Percentiles rank a stretch among this genome's conserved stretches.
Conservation (phyloP, 1,139 yeast species). For the Hyphopichia khmerensis region DNA sequence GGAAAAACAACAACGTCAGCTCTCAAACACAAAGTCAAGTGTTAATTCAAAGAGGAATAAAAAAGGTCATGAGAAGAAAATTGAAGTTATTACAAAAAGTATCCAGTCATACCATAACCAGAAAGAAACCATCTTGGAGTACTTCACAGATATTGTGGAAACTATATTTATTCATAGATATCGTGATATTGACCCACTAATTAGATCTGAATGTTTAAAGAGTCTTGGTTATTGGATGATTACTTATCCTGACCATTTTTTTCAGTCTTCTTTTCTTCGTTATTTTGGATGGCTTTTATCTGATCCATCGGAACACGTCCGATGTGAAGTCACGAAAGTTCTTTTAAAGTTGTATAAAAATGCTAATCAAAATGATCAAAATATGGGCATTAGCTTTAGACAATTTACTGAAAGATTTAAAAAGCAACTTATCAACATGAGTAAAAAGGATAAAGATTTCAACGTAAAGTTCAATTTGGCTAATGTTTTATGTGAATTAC, state of each 20-base stretch:
- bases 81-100: conserved; percentile 46
- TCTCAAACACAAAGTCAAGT: conserved; percentile 23
- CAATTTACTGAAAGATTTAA: conserved; percentile 75
- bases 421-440: conserved; percentile 61
- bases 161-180: conserved; percentile 74
- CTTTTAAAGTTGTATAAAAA: conserved; percentile 51
- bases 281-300: conserved; percentile 84
- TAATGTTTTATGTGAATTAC: conserved; percentile 54
- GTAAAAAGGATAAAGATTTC: conserved; percentile 28
- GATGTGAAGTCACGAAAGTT: conserved; percentile 62
- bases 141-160: conserved; percentile 64
- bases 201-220: conserved; percentile 67
- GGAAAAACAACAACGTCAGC: conserved; percentile 46
- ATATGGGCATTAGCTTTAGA: conserved; percentile 47
- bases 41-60: conserved; percentile 24
- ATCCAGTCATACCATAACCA: conserved; percentile 51
- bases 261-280: conserved; percentile 67
- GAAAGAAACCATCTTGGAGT: conserved; percentile 51
- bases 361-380: conserved; percentile 13
- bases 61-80: conserved; percentile 24
- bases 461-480: conserved; percentile 55
- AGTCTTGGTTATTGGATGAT: conserved; percentile 69
- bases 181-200: conserved; percentile 73
- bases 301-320: conserved; percentile 61
- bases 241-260: conserved; percentile 66